Percentiles rank a stretch among this genome's conserved stretches.
Conservation (phyloP, 305 asterid genomes). For the Fraxinus velutina region DNA sequence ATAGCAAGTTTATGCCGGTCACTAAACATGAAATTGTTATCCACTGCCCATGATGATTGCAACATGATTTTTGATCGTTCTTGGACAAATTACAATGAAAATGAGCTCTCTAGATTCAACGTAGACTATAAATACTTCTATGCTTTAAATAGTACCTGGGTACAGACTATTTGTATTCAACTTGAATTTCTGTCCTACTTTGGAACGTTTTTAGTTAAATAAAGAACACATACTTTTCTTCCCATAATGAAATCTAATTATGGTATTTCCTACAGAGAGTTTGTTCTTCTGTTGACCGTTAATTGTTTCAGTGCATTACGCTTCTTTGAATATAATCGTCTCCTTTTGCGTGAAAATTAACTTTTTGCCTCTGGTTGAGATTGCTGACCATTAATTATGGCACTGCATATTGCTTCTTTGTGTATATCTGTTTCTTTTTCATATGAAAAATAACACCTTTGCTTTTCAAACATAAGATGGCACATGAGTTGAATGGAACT, state of each 20-base stretch:
- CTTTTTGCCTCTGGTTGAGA: slow-evolving; percentile 4
- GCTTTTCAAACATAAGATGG: slow-evolving; percentile 62
- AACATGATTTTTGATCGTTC: neutral
- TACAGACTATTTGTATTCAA: neutral
- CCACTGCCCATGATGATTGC: neutral
- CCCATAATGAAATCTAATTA: neutral
- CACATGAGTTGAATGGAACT: slow-evolving; percentile 64
- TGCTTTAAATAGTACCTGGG: slow-evolving; percentile 8
- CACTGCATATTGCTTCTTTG: slow-evolving; percentile 13
- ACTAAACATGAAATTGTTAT: neutral
- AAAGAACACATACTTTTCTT: slow-evolving; percentile 3
- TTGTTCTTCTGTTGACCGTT: slow-evolving; percentile 7
- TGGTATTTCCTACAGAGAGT: neutral
- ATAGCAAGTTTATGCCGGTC: neutral
- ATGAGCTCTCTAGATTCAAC: neutral
- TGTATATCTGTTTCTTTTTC: slow-evolving; percentile 5
- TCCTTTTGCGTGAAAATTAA: slow-evolving; percentile 20
- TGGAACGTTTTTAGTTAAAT: neutral
- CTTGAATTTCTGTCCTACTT: neutral
- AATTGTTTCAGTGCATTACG: slow-evolving; percentile 2
- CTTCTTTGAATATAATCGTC: slow-evolving; percentile 3
- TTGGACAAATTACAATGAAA: neutral
- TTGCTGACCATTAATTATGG: neutral
- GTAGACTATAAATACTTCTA: neutral
- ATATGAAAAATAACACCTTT: slow-evolving; percentile 23